Conservation (phyloP, 495 filamentous ascomycete genomes). For the Trichoderma virens region DNA sequence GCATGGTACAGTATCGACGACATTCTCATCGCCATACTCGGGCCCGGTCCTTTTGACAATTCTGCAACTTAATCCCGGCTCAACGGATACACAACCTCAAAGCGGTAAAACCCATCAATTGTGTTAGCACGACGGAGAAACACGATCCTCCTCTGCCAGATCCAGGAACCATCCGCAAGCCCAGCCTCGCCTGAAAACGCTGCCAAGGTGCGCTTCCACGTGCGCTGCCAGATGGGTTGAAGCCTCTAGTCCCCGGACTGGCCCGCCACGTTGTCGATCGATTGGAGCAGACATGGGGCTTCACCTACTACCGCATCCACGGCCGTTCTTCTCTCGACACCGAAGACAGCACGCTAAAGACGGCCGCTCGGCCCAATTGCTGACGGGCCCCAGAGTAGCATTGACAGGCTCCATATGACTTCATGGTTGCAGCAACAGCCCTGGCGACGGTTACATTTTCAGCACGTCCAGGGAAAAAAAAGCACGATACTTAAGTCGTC, state of each 20-base stretch:
- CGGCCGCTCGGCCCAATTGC: background rate
- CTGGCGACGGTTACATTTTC: background rate
- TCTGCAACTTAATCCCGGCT: no score
- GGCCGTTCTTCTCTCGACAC: slow-evolving; percentile 5
- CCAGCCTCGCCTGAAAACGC: background rate
- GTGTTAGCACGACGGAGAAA: background rate
- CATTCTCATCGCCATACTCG: no score
- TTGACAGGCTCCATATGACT: background rate
- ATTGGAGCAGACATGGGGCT: background rate
- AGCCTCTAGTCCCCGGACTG: background rate
- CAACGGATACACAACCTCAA: no score
- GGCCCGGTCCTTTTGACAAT: no score
- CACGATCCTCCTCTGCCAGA: background rate
- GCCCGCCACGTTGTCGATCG: slow-evolving; percentile 2
- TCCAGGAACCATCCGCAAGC: background rate
- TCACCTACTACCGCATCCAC: background rate
- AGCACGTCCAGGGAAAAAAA: no score
- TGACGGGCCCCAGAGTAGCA: slow-evolving; percentile 6
- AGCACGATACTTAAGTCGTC: background rate
- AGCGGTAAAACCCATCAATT: no score
- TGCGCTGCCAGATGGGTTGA: background rate
- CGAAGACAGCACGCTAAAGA: background rate
- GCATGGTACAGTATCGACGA: no score
- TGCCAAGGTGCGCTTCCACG: background rate
- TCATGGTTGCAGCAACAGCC: background rate